These are phyloP conservation scores for Penicillium verrucosum DNA, from an alignment of 2,329 filamentous ascomycete genomes.

Conservation along the genomic window DNA sequence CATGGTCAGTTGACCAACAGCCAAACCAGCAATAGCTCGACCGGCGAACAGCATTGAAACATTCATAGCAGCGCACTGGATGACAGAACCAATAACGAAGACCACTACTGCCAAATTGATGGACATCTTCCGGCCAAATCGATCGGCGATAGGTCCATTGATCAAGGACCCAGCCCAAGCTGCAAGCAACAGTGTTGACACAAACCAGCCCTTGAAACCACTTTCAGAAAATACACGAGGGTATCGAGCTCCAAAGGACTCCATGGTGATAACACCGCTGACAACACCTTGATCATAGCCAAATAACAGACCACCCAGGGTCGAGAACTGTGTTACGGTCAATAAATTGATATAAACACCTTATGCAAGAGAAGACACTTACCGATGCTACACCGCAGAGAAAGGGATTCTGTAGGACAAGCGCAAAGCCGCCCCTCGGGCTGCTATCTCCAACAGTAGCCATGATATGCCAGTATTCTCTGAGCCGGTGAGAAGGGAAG, in stretches of 20 bases:
- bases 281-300: constrained; percentile 53
- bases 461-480: constrained; percentile 15
- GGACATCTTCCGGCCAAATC: constrained; percentile 51
- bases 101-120: constrained; percentile 52
- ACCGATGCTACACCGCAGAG: constrained; percentile 47
- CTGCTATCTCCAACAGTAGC: constrained; percentile 10
- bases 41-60: constrained; percentile 46
- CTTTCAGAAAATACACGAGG: constrained; percentile 45
- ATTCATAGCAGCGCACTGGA: constrained; percentile 45
- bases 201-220: constrained; percentile 53
- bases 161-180: constrained; percentile 51
- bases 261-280: constrained; percentile 48
- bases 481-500: background rate
- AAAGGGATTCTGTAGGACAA: constrained; percentile 43
- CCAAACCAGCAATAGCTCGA: constrained; percentile 46
- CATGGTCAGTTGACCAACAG: constrained; percentile 44
- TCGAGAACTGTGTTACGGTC: constrained; percentile 33
- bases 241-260: constrained; percentile 42
- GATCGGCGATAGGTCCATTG: constrained; percentile 51
- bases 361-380: constrained; percentile 5
- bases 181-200: constrained; percentile 49
- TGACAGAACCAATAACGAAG: constrained; percentile 51
- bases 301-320: constrained; percentile 46
- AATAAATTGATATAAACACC: background rate
- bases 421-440: constrained; percentile 24